Evolutionary conservation across 352 stramenopile genomes (phyloP), one percentile per base, ranked within the genome.

Genomic region (Pythium rhizo-oryzae): DNA sequence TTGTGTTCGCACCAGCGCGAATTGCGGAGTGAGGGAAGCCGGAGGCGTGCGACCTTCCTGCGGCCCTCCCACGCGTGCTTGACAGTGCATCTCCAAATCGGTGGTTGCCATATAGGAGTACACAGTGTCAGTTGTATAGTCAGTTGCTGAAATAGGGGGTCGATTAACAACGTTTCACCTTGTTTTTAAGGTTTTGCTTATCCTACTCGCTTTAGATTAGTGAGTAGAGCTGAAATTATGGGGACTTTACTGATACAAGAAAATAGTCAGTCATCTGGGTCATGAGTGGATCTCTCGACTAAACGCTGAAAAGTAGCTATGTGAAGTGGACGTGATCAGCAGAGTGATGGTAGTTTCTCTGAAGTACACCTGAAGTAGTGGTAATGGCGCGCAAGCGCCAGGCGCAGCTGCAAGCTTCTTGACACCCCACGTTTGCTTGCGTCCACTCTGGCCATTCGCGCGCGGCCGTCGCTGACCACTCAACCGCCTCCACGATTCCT

Each of bases 261-360:
- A 13, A 4, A 28, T 28, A 33, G n/a, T 56, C 5, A 19, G 8
- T 12, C 39, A 55, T 63, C 56, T 63, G 57, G 41, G 6, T 65
- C n/a, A 8, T 18, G 23, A 8, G 4, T 50, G 8, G 23, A 41
- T n/a, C n/a, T 21, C 37, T 65, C 58, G 59, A 65, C 59, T 65
- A 65, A 58, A 51, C 49, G 35, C 47, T 21, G 39, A 65, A 58
- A 65, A 65, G 59, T 65, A 65, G 59, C 59, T 65, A 65, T 58
- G 33, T 65, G 59, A 65, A 65, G 59, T 65, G 59, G 59, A 65
- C 59, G 59, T 65, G 56, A 59, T 58, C 59, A 58, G 3, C 28
- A 58, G 59, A 65, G 19, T 65, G 59, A 58, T 57, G 28, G 59
- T 65, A 8, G 30, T 58, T 58, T 30, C 46, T 33, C 46, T 58